phyloP scores from a whole-genome alignment of 202 grass and related monocot species.

The Hordeum pubiflorum region DNA sequence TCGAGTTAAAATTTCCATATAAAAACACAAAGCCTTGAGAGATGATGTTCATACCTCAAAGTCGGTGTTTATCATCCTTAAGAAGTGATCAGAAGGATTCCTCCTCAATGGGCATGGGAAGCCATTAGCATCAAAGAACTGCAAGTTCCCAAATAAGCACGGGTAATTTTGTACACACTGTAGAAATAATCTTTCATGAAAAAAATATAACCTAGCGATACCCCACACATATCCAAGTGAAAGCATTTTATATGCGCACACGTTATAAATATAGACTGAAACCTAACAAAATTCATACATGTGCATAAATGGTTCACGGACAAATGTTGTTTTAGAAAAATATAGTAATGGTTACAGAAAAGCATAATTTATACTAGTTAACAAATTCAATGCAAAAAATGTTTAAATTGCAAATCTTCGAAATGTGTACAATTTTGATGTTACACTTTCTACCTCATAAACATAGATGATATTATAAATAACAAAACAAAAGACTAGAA shows the following conservation, averaged over 20 bases:
- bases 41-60: slow-evolving; percentile 42
- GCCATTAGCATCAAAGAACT: slow-evolving; percentile 70
- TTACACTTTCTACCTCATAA: not conserved
- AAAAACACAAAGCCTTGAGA: not conserved
- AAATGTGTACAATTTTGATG: not conserved
- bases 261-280: not conserved
- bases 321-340: not conserved
- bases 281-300: not conserved
- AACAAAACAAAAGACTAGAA: not conserved
- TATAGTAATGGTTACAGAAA: not conserved
- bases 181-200: not conserved
- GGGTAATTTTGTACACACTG: not conserved
- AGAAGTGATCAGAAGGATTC: slow-evolving; percentile 65
- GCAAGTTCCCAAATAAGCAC: not conserved
- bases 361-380: not conserved
- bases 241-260: not conserved
- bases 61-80: slow-evolving; percentile 65
- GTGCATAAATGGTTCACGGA: not conserved
- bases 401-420: not conserved
- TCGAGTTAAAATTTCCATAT: not conserved
- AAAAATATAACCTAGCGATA: not conserved
- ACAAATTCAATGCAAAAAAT: not conserved
- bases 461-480: not conserved
- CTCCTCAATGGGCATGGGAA: slow-evolving; percentile 48
- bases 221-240: not conserved